phyloP scores from a whole-genome alignment of 768 basidiomycete genomes.

The Lentinula aciculospora region DNA sequence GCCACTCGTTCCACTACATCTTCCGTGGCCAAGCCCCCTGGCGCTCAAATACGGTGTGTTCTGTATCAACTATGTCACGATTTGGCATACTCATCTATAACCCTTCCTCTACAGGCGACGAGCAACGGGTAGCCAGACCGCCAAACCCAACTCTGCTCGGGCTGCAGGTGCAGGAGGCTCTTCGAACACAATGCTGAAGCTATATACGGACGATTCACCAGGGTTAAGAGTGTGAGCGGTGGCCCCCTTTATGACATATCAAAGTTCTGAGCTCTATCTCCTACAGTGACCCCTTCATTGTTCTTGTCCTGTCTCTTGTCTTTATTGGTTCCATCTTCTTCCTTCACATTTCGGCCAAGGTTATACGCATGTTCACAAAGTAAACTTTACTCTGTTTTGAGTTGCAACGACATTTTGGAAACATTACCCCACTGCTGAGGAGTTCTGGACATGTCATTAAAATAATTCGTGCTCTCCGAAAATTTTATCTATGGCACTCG shows the following conservation, averaged over 20 bases:
- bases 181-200: conserved; percentile 96
- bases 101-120: conserved; percentile 49
- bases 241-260: neutral
- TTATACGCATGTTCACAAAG: conserved; percentile 87
- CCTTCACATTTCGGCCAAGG: conserved; percentile 94
- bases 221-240: conserved; percentile 90
- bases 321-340: conserved; percentile 99
- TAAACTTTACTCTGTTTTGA: conserved; percentile 32
- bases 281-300: conserved; percentile 89
- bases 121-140: conserved; percentile 56
- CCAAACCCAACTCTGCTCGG: conserved; percentile 81
- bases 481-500: conserved; percentile 3
- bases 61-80: neutral
- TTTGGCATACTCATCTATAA: neutral
- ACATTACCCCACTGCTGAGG: neutral
- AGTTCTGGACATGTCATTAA: neutral
- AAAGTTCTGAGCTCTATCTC: conserved; percentile 1
- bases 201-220: conserved; percentile 98
- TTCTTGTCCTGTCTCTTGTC: conserved; percentile 89
- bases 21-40: conserved; percentile 67
- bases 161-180: conserved; percentile 95
- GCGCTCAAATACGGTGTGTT: conserved; percentile 75
- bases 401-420: neutral
- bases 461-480: too few species aligned
- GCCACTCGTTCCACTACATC: conserved; percentile 33